A percentile compares a stretch with the other conserved stretches of the same genome.
These are phyloP conservation scores for Kodamaea anthophila DNA, from an alignment of 1,139 yeast genomes.

Conservation along the genomic window DNA sequence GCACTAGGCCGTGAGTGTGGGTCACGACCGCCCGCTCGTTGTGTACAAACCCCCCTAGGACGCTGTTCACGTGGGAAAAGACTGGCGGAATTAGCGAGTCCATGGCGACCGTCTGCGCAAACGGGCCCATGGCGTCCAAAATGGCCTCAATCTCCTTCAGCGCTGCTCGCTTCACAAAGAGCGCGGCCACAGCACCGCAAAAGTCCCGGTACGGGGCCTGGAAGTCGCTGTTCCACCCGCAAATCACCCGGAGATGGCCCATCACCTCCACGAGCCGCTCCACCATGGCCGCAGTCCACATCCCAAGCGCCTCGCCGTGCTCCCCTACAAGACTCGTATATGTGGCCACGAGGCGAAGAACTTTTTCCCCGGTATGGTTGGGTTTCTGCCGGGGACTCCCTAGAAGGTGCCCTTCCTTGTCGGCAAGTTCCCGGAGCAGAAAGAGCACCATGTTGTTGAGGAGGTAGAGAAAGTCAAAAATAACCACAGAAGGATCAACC, in stretches of 20 bases:
- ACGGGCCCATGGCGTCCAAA: slow-evolving; percentile 16
- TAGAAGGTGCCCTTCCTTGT: slow-evolving; percentile 30
- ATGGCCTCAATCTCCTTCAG: slow-evolving; percentile 18
- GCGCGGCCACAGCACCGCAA: slow-evolving; percentile 20
- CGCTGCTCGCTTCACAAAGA: slow-evolving; percentile 26
- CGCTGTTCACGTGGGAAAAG: slow-evolving; percentile 32
- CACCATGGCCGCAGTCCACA: slow-evolving; percentile 14
- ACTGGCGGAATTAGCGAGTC: slow-evolving; percentile 34
- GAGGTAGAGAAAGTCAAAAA: slow-evolving; percentile 30
- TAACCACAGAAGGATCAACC: slow-evolving; percentile 5
- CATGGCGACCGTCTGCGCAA: slow-evolving; percentile 24
- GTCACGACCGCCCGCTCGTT: slow-evolving; percentile 28
- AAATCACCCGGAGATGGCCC: slow-evolving; percentile 20
- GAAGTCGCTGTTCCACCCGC: slow-evolving; percentile 1
- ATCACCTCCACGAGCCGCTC: slow-evolving; percentile 37
- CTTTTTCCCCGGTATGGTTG: no score
- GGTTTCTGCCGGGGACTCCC: slow-evolving; percentile 21
- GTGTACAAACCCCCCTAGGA: slow-evolving; percentile 29
- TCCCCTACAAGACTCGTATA: slow-evolving; percentile 11
- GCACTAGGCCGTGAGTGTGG: slow-evolving; percentile 18
- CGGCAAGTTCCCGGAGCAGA: slow-evolving; percentile 28
- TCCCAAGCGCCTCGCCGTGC: neutral
- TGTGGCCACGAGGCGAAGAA: slow-evolving; percentile 29
- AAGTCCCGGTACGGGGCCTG: slow-evolving; percentile 19
- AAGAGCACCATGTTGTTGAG: slow-evolving; percentile 36